Conservation (phyloP, 805 yeast genomes). For the Candida broadrunensis region DNA sequence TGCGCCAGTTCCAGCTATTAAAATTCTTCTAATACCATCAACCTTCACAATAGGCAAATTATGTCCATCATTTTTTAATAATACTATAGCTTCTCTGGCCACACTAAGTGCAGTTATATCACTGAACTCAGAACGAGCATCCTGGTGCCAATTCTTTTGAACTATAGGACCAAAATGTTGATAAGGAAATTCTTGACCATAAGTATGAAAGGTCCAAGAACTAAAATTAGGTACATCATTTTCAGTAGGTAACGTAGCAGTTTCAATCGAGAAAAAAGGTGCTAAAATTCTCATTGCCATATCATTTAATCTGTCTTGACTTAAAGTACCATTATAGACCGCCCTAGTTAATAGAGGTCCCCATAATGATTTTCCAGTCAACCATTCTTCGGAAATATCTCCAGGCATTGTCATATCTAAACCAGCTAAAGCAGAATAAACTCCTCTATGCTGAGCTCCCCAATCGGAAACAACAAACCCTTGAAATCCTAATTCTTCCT, state of each 20-base stretch:
- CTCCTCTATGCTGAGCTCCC: conserved; percentile 64
- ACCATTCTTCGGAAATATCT: conserved; percentile 51
- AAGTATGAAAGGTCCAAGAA: conserved; percentile 57
- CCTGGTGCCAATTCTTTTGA: conserved; percentile 53
- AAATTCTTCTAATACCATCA: conserved; percentile 40
- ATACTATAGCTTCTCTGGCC: conserved; percentile 56
- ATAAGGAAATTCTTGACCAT: conserved; percentile 52
- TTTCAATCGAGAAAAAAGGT: conserved; percentile 48
- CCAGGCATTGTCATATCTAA: conserved; percentile 69
- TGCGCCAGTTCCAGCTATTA: conserved; percentile 54
- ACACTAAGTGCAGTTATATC: conserved; percentile 49
- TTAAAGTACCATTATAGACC: conserved; percentile 53
- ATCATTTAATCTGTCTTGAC: conserved; percentile 53
- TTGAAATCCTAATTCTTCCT: conserved; percentile 63
- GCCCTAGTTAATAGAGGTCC: conserved; percentile 56
- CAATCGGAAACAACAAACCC: conserved; percentile 68
- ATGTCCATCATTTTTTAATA: conserved; percentile 51
- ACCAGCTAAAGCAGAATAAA: conserved; percentile 55
- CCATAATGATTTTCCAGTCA: conserved; percentile 52
- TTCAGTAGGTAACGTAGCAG: conserved; percentile 34
- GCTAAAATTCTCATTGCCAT: conserved; percentile 62
- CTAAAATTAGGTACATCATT: conserved; percentile 50
- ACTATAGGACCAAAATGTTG: conserved; percentile 53
- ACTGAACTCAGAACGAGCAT: conserved; percentile 48
- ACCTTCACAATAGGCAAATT: conserved; percentile 48